Evolutionary conservation across 2,329 filamentous ascomycete species (phyloP).

Genomic region (Metarhizium robertsii): DNA sequence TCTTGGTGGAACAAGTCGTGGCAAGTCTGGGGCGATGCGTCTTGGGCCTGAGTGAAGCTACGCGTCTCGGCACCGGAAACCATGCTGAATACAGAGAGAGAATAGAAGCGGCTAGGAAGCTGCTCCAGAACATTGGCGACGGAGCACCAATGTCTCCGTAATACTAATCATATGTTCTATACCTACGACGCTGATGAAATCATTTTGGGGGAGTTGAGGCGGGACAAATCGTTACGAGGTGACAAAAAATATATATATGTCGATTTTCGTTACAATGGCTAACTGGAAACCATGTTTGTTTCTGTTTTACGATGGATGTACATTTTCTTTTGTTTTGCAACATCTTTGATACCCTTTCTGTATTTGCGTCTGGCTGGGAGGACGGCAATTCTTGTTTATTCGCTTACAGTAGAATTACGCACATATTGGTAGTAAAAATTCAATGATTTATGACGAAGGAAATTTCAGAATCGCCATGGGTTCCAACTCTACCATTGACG

Average conservation of each 20-base stretch:
- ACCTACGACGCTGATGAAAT: conserved; percentile 1
- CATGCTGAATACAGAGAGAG: conserved; percentile 58
- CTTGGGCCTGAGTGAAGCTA: conserved; percentile 45
- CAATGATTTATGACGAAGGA: too few species aligned
- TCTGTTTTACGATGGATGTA: neutral
- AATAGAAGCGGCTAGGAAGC: conserved; percentile 63
- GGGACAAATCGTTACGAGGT: neutral
- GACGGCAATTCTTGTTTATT: neutral
- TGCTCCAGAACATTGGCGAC: conserved; percentile 43
- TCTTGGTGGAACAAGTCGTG: conserved; percentile 50
- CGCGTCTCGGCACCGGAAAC: conserved; percentile 46
- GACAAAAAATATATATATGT: neutral
- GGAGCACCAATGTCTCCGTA: neutral
- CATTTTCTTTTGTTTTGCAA: neutral
- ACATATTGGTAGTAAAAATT: neutral
- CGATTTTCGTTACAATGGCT: neutral
- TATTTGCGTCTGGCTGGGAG: conserved; percentile 2
- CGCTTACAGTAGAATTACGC: neutral
- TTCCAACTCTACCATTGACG: too few species aligned
- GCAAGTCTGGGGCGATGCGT: conserved; percentile 52
- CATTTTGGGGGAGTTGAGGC: neutral
- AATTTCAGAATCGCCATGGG: too few species aligned
- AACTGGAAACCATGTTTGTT: neutral
- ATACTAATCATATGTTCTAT: neutral
- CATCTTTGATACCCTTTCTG: conserved; percentile 18